Conservation (phyloP, 257 asterid species). For the Craterostigma plantagineum region DNA sequence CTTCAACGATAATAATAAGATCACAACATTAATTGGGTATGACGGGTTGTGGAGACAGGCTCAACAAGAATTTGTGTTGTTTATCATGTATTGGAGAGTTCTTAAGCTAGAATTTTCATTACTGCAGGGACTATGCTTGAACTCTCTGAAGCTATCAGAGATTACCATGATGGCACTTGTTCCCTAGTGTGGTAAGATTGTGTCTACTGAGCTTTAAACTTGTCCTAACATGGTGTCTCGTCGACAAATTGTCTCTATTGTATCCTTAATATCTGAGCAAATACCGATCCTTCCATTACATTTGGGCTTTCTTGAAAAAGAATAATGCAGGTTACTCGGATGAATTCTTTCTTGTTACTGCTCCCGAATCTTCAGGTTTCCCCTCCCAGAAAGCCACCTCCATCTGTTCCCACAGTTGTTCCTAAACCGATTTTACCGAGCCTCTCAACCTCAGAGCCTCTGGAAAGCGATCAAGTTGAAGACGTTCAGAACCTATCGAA, state of each 20-base stretch:
- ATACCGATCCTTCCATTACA: constrained; percentile 1
- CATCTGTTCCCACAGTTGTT: constrained; percentile 30
- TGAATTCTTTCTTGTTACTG: constrained; percentile 79
- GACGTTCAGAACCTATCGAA: constrained; percentile 35
- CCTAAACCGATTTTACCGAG: constrained; percentile 39
- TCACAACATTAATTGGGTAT: too few relatives aligned
- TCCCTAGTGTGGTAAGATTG: constrained; percentile 70
- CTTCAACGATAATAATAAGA: too few relatives aligned
- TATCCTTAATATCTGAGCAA: constrained; percentile 1
- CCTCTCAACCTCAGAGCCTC: constrained; percentile 35
- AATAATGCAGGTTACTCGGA: constrained; percentile 65
- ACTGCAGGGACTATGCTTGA: constrained; percentile 71
- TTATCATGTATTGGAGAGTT: too few relatives aligned
- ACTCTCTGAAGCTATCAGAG: constrained; percentile 90
- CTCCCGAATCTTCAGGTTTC: constrained; percentile 70
- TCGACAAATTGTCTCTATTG: neutral
- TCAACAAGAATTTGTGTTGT: too few relatives aligned
- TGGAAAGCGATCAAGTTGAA: constrained; percentile 47
- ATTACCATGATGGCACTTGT: constrained; percentile 68
- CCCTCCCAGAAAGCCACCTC: constrained; percentile 86
- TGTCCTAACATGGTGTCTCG: too few relatives aligned
- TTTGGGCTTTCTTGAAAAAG: constrained; percentile 25
- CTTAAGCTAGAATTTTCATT: constrained; percentile 6
- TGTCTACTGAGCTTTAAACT: constrained; percentile 7
- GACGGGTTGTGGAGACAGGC: too few relatives aligned